A percentile compares a stretch with the other conserved stretches of the same genome.
These are phyloP conservation scores for Penicillium sp. DNA, from an alignment of 2,329 filamentous ascomycete genomes.

Conservation along the genomic window DNA sequence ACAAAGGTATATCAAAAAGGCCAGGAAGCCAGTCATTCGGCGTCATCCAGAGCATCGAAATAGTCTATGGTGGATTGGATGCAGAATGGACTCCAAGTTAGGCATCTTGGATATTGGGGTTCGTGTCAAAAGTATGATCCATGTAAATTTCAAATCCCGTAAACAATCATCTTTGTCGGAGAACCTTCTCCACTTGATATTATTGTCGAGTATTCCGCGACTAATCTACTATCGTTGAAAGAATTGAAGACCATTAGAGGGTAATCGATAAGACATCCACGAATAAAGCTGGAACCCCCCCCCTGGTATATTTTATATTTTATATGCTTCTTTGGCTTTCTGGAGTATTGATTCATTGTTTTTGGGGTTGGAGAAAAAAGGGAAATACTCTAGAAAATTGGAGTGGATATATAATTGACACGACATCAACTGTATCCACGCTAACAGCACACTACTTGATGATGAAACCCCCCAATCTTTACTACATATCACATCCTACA, in stretches of 20 bases:
- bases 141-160: not conserved
- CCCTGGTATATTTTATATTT: not conserved
- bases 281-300: not conserved
- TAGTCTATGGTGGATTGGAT: not conserved
- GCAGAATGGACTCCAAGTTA: not conserved
- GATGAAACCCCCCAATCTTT: not conserved
- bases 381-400: not conserved
- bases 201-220: not conserved
- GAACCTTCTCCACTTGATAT: not conserved
- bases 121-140: not conserved
- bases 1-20: not conserved
- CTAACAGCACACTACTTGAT: not conserved
- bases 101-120: not conserved
- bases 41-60: not conserved
- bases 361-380: not conserved
- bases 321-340: not conserved
- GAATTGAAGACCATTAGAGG: no score
- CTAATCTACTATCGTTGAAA: not conserved
- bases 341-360: not conserved
- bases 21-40: not conserved
- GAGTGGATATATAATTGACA: not conserved
- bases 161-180: not conserved
- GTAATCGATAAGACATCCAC: not conserved
- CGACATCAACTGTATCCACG: not conserved
- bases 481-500: not conserved